phyloP scores from a whole-genome alignment of 495 filamentous ascomycete genomes.

The Xylaria grammica region DNA sequence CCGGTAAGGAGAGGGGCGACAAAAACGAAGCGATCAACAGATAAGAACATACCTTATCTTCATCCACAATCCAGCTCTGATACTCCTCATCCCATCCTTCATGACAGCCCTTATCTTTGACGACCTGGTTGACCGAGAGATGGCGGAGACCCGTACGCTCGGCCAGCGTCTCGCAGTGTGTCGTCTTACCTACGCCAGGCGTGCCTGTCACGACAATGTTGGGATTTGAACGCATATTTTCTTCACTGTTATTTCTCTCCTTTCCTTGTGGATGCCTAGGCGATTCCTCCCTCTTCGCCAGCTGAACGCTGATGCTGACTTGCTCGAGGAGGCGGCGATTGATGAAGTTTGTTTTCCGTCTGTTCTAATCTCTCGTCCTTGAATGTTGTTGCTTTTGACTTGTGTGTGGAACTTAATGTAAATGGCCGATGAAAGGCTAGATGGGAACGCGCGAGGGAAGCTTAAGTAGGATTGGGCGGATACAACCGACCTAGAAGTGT shows the following conservation, averaged over 20 bases:
- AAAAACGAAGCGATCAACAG: constrained; percentile 18
- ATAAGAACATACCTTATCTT: constrained; percentile 76
- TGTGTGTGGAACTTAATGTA: background rate
- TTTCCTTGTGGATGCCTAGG: constrained; percentile 3
- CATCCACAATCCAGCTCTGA: constrained; percentile 91
- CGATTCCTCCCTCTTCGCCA: too few relatives aligned
- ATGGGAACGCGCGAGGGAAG: background rate
- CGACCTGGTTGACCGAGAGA: constrained; percentile 85
- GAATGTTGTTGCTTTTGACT: background rate
- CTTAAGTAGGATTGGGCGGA: background rate
- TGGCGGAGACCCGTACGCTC: constrained; percentile 69
- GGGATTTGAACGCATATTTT: constrained; percentile 63
- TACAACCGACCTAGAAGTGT: background rate
- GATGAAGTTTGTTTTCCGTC: background rate
- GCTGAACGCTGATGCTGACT: background rate
- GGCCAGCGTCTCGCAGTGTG: constrained; percentile 80
- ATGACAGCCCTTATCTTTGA: constrained; percentile 82
- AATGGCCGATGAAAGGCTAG: background rate
- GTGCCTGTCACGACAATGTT: constrained; percentile 97
- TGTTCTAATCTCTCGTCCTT: background rate
- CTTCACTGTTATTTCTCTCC: background rate
- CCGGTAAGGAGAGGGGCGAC: background rate
- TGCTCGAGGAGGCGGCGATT: background rate
- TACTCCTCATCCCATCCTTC: constrained; percentile 85
- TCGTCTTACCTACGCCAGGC: constrained; percentile 93